Conservation (phyloP, 2,329 filamentous ascomycete species). For the Nigrospora osmanthi region DNA sequence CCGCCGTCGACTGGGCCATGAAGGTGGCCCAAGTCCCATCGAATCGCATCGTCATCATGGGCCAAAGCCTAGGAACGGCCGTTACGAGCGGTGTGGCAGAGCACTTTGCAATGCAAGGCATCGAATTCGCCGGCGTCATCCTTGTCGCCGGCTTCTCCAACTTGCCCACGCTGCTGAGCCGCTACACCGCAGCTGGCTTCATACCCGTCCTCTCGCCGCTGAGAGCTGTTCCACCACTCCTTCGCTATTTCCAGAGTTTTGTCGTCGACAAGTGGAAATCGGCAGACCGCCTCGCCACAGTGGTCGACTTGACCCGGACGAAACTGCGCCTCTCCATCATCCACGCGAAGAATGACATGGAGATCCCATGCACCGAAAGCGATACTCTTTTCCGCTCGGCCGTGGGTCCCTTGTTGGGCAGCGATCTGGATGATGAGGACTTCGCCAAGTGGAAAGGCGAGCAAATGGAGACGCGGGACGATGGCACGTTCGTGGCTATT, state of each 20-base stretch:
- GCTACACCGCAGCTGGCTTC: constrained; percentile 51
- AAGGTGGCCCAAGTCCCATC: constrained; percentile 42
- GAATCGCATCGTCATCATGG: constrained; percentile 48
- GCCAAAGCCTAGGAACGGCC: constrained; percentile 50
- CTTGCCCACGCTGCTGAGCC: constrained; percentile 42
- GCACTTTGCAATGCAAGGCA: constrained; percentile 25
- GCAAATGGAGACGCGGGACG: constrained; percentile 32
- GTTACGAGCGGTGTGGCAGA: constrained; percentile 21
- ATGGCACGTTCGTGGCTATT: constrained; percentile 39
- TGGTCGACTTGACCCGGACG: constrained; percentile 29
- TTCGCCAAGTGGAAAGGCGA: constrained; percentile 38
- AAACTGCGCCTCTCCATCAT: constrained; percentile 39
- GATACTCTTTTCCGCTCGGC: constrained; percentile 55
- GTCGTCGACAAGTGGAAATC: constrained; percentile 43
- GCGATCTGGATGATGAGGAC: constrained; percentile 23
- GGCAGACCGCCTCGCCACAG: constrained; percentile 37
- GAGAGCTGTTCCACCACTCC: constrained; percentile 34
- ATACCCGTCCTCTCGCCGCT: constrained; percentile 47
- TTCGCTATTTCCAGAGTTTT: constrained; percentile 36
- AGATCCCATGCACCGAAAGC: constrained; percentile 71
- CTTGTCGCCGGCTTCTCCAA: constrained; percentile 51
- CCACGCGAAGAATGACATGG: constrained; percentile 47
- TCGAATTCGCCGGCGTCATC: constrained; percentile 44
- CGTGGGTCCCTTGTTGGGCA: constrained; percentile 38
- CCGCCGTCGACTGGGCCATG: constrained; percentile 45